Conservation (phyloP, 1,284 basidiomycete genomes). For the Puccinia brachypodii region DNA sequence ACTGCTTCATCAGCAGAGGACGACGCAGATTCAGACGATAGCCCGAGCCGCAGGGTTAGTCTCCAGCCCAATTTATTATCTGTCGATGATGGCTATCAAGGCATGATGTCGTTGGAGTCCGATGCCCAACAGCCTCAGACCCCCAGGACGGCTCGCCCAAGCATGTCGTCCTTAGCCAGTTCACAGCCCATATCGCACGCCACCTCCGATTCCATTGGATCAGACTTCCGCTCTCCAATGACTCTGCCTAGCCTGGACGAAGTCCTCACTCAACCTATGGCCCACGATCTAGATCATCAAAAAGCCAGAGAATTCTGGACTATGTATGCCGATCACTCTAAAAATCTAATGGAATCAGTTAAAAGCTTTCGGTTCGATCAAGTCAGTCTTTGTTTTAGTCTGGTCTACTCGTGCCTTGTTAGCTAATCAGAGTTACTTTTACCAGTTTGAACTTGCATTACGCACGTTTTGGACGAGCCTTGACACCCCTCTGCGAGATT, state of each 20-base stretch:
- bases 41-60: constrained; percentile 17
- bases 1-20: constrained; percentile 38
- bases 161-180: constrained; percentile 21
- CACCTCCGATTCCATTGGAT: neutral
- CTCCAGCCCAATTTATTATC: neutral
- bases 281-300: constrained; percentile 9
- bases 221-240: neutral
- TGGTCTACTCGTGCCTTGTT: neutral
- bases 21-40: constrained; percentile 41
- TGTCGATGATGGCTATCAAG: constrained; percentile 6
- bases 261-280: constrained; percentile 15
- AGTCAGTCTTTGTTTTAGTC: neutral
- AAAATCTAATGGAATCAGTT: constrained; percentile 72
- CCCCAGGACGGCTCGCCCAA: constrained; percentile 55
- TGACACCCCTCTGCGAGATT: constrained; percentile 71
- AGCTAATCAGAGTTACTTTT: neutral
- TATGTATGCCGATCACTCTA: constrained; percentile 81
- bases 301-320: constrained; percentile 74
- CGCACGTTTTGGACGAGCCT: constrained; percentile 77
- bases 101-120: constrained; percentile 25
- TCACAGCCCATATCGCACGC: neutral
- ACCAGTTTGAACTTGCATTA: constrained; percentile 74
- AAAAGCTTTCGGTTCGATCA: constrained; percentile 73
- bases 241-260: constrained; percentile 42
- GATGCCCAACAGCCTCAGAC: constrained; percentile 53